Evolutionary conservation across 2,329 filamentous ascomycete species (phyloP), one percentile per base, ranked within the genome.

Genomic region (Lomentospora prolificans): DNA sequence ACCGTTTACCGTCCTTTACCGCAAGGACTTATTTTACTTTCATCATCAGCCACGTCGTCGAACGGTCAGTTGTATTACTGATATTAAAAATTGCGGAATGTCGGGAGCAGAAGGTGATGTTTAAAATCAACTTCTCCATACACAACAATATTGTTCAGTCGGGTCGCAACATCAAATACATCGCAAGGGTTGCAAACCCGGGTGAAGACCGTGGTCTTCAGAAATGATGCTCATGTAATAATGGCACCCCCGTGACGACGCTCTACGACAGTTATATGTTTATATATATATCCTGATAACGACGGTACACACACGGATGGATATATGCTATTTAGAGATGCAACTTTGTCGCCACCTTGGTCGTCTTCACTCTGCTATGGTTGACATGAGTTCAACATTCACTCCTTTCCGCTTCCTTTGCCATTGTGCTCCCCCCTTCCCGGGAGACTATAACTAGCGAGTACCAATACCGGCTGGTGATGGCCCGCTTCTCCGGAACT

Each of bases 61-160:
- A n/a, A 25, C 17, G 17, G 44, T 22, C n/a, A n/a, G n/a, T n/a
- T n/a, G n/a, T n/a, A 48, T 48, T 25, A 48, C 44, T 48, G 44
- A 48, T 48, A 48, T 48, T 48, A 48, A 48, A 19, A 48, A 25
- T 48, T 10, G n/a, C 44, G 44, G 44, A 48, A 48, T 48, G 17
- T 12, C 44, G 44, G 44, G 22, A 48, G 22, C 17, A 19, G 22
- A 48, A 48, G 12, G n/a, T 27, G 22, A 48, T 48, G 44, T 19
- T 48, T 19, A 14, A 41, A 41, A 41, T 17, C 19, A n/a, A n/a
- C n/a, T 41, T 17, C 36, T 17, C 36, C 36, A 41, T 17, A 41
- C 36, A 10, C 14, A 27, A 22, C 44, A 19, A 48, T 5, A 12
- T 10, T 48, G 44, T 48, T 25, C 17, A 48, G 44, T n/a, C n/a